A percentile compares a stretch with the other conserved stretches of the same genome.
These are phyloP conservation scores for Cladophialophora carrionii DNA, from an alignment of 2,329 filamentous ascomycete species.

Conservation along the genomic window DNA sequence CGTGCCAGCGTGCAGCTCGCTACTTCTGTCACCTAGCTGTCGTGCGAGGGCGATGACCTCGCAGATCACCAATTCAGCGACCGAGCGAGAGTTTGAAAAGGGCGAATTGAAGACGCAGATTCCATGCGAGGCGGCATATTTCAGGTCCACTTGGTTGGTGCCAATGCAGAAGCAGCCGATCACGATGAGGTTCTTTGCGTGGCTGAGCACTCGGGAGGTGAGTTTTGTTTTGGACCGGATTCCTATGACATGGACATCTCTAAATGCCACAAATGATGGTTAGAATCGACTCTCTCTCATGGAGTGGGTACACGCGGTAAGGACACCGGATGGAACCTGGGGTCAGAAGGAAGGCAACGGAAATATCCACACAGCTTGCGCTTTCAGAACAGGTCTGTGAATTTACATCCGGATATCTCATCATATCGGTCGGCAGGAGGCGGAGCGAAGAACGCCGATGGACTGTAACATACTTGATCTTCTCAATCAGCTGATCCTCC, in stretches of 20 bases:
- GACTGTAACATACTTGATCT: constrained; percentile 71
- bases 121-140: constrained; percentile 78
- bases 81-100: constrained; percentile 95
- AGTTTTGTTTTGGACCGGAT: constrained; percentile 98
- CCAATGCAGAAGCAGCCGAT: constrained; percentile 99
- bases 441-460: constrained; percentile 1
- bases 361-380: constrained; percentile 7
- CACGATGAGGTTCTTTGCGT: constrained; percentile 93
- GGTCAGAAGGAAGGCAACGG: constrained; percentile 9
- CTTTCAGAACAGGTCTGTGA: constrained; percentile 8
- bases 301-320: background rate
- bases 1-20: constrained; percentile 87
- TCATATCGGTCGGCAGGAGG: background rate
- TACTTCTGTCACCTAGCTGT: constrained; percentile 89
- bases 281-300: background rate
- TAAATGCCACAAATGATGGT: constrained; percentile 45
- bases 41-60: constrained; percentile 91
- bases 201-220: constrained; percentile 77
- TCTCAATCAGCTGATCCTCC: constrained; percentile 93
- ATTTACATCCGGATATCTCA: constrained; percentile 9
- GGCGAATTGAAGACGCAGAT: constrained; percentile 99
- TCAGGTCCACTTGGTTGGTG: constrained; percentile 90
- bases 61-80: constrained; percentile 91
- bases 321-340: background rate
- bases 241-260: constrained; percentile 94